Conservation (phyloP, 768 basidiomycete genomes). For the Heimioporus sp. region DNA sequence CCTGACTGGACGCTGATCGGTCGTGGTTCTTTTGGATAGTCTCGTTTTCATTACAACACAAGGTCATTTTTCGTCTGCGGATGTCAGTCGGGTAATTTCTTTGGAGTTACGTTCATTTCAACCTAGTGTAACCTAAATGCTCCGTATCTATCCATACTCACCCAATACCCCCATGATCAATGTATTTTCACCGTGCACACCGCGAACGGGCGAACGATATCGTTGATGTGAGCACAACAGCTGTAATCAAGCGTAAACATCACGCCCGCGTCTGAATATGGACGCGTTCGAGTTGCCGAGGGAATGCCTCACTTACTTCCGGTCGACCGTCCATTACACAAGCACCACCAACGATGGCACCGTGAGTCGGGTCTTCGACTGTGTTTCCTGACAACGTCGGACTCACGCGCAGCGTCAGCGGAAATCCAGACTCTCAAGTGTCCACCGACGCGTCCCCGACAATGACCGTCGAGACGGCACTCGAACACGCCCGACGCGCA, state of each 20-base stretch:
- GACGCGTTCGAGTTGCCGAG: slow-evolving; percentile 2
- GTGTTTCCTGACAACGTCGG: too few species aligned
- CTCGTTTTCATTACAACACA: background rate
- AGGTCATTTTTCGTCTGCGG: slow-evolving; percentile 1
- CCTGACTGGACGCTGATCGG: background rate
- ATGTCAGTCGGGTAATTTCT: slow-evolving; percentile 13
- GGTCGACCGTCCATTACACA: too few species aligned
- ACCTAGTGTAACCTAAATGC: slow-evolving; percentile 23
- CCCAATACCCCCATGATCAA: slow-evolving; percentile 14
- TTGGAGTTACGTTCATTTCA: slow-evolving; percentile 2
- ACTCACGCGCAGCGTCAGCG: slow-evolving; percentile 5
- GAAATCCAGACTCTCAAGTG: background rate
- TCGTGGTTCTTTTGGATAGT: slow-evolving; percentile 4
- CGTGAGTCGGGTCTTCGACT: slow-evolving; percentile 16
- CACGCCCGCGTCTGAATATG: slow-evolving; percentile 12
- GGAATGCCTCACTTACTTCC: too few species aligned
- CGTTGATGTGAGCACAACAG: background rate
- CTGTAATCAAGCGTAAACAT: slow-evolving; percentile 14
- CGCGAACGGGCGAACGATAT: too few species aligned
- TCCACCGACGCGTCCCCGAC: slow-evolving; percentile 26
- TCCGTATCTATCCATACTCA: slow-evolving; percentile 8
- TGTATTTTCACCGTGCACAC: slow-evolving; percentile 1
- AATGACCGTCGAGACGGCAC: slow-evolving; percentile 48
- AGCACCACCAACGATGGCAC: slow-evolving; percentile 14
- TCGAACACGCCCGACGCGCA: slow-evolving; percentile 84